These are phyloP conservation scores for Nepenthes gracilis DNA, from an alignment of 148 eudicot genomes.

Conservation along the genomic window DNA sequence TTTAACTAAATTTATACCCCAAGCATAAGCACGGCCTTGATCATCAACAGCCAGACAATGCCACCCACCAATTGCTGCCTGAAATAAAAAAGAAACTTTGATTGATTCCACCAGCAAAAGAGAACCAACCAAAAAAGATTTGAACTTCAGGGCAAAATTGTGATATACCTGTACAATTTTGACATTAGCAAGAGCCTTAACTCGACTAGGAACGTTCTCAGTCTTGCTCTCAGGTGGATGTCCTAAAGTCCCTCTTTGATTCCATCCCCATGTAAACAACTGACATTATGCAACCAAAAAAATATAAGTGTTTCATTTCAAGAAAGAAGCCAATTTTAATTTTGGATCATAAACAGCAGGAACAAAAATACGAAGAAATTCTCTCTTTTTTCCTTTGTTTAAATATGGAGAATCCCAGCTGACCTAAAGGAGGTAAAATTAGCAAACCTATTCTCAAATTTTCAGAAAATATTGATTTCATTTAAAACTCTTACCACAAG, in stretches of 20 bases:
- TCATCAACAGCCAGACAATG: constrained; percentile 99
- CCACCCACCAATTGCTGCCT: constrained; percentile 99
- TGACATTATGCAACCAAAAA: constrained; percentile 14
- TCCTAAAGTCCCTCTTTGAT: constrained; percentile 96
- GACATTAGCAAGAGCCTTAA: constrained; percentile 74
- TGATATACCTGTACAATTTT: constrained; percentile 76
- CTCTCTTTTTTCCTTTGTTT: not conserved
- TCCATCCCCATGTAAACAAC: constrained; percentile 99
- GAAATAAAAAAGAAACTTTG: constrained; percentile 16
- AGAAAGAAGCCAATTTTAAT: not conserved
- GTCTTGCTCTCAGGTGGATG: constrained; percentile 83
- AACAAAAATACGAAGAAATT: not conserved
- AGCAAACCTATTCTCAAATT: no score
- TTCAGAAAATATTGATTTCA: no score
- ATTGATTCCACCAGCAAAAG: constrained; percentile 4
- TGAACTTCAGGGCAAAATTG: constrained; percentile 1
- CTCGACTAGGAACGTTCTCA: constrained; percentile 88
- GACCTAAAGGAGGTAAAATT: no score
- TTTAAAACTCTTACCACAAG: no score
- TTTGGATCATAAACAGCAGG: not conserved
- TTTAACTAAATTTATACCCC: constrained; percentile 44
- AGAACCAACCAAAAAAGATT: not conserved
- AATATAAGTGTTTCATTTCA: not conserved
- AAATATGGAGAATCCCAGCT: no score
- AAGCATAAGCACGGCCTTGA: constrained; percentile 96